Evolutionary conservation across 176 grass and related monocot species (phyloP).

Genomic region (Triticum aestivum): IWGSC_CS_RefSeq_v2.1 NC_057801.1:514448492-514448991

Average conservation of each 20-base stretch:
- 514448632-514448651: slow-evolving; percentile 61
- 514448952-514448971: neutral
- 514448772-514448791: neutral
- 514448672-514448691: slow-evolving; percentile 89
- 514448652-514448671: slow-evolving; percentile 95
- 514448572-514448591: slow-evolving; percentile 99
- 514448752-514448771: neutral
- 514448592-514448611: slow-evolving; percentile 90
- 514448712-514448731: slow-evolving; percentile 46
- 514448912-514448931: neutral
- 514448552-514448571: slow-evolving; percentile 81
- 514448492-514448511: slow-evolving; percentile 98
- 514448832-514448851: slow-evolving; percentile 5
- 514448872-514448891: neutral
- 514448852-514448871: neutral
- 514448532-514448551: slow-evolving; percentile 72
- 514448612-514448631: slow-evolving; percentile 86
- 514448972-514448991: slow-evolving; percentile 9
- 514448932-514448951: neutral
- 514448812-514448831: slow-evolving; percentile 5
- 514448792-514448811: slow-evolving; percentile 1
- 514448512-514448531: slow-evolving; percentile 95
- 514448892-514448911: neutral
- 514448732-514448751: neutral
- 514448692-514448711: slow-evolving; percentile 97